These are phyloP conservation scores for Usnea hakonensis DNA, from an alignment of 495 filamentous ascomycete species.

Conservation along the genomic window DNA sequence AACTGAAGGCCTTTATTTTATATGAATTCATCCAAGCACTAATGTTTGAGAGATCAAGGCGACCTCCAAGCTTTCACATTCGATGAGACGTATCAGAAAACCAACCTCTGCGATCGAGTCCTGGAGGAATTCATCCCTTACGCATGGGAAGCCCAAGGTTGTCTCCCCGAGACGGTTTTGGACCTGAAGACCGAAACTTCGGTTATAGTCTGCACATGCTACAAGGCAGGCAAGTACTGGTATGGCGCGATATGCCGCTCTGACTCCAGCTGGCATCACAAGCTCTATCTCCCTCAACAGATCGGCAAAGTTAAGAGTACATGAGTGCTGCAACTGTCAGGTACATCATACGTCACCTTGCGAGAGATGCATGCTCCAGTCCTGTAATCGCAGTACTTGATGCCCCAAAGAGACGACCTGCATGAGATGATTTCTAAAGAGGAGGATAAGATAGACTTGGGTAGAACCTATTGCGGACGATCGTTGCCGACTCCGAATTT, in stretches of 20 bases:
- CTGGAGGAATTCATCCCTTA: no score
- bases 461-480: background rate
- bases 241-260: background rate
- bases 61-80: no score
- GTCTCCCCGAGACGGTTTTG: background rate
- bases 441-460: background rate
- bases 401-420: background rate
- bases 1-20: background rate
- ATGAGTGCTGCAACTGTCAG: no score
- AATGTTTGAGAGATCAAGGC: background rate
- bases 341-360: no score
- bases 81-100: no score
- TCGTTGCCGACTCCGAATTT: background rate
- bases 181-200: background rate
- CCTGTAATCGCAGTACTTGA: background rate
- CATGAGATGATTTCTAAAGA: background rate
- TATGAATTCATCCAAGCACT: background rate
- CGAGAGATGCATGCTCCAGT: background rate
- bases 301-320: no score
- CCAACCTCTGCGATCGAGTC: no score
- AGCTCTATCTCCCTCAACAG: background rate
- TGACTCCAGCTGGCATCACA: background rate
- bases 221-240: background rate
- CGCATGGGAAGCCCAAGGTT: background rate
- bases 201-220: background rate